Conservation (phyloP, 2,329 filamentous ascomycete species). For the Beauveria sp. region DNA sequence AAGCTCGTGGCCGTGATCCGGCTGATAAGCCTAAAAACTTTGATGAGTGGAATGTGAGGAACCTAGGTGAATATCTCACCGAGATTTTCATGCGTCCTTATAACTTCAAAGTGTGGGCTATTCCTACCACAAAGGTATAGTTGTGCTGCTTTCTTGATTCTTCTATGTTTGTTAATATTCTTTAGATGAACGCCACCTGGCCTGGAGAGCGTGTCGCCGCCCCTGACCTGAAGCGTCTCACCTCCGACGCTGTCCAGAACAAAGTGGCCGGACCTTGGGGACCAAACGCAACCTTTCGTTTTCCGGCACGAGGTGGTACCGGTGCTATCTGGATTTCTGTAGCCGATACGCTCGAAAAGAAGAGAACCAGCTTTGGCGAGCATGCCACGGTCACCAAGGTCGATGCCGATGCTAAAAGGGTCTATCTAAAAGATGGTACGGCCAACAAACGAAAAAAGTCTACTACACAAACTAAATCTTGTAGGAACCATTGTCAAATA, state of each 20-base stretch:
- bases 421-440: conserved; percentile 62
- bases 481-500: conserved; percentile 65
- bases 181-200: conserved; percentile 90
- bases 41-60: conserved; percentile 88
- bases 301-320: conserved; percentile 82
- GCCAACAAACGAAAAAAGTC: not conserved
- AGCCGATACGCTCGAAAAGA: conserved; percentile 72
- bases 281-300: conserved; percentile 88
- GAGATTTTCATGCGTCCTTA: conserved; percentile 93
- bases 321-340: conserved; percentile 95
- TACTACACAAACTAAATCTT: too few species aligned
- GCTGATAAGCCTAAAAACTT: conserved; percentile 84
- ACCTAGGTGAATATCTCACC: conserved; percentile 75
- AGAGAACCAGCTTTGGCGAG: conserved; percentile 77
- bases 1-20: conserved; percentile 65
- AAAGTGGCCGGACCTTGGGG: conserved; percentile 91
- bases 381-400: conserved; percentile 70
- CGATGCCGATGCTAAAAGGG: conserved; percentile 69
- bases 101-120: conserved; percentile 97
- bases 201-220: conserved; percentile 90
- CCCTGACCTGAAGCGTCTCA: conserved; percentile 80
- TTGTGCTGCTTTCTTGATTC: not conserved
- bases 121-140: conserved; percentile 76
- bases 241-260: conserved; percentile 79
- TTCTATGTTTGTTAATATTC: not conserved